These are phyloP conservation scores for Cladorrhinum sp. DNA, from an alignment of 2,329 filamentous ascomycete genomes.

Conservation along the genomic window DNA sequence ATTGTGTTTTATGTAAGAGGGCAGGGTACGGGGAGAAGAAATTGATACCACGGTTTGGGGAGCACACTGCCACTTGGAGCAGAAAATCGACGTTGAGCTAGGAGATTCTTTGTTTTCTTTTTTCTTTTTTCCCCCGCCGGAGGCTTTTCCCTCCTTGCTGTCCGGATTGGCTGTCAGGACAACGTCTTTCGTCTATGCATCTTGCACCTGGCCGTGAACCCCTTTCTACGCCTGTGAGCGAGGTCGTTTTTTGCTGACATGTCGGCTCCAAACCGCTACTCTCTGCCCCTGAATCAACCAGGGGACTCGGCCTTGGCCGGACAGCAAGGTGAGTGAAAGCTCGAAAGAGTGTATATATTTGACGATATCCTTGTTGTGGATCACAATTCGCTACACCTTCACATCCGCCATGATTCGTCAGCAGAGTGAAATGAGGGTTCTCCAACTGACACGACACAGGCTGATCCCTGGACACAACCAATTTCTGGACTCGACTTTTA, in stretches of 20 bases:
- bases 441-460: constrained; percentile 24
- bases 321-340: constrained; percentile 53
- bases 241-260: constrained; percentile 13
- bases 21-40: not conserved
- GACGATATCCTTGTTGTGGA: constrained; percentile 39
- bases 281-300: constrained; percentile 32
- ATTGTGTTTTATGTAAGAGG: not conserved
- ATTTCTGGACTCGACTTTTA: constrained; percentile 1
- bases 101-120: constrained; percentile 3
- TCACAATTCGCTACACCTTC: constrained; percentile 29
- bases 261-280: constrained; percentile 21
- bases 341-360: constrained; percentile 49
- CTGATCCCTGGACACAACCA: constrained; percentile 4
- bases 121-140: constrained; percentile 24
- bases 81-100: constrained; percentile 25
- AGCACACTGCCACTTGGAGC: constrained; percentile 29
- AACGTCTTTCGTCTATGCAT: constrained; percentile 27
- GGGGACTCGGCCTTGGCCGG: constrained; percentile 40
- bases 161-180: constrained; percentile 37
- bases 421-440: constrained; percentile 15
- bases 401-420: constrained; percentile 9
- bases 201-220: constrained; percentile 10
- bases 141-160: constrained; percentile 38
- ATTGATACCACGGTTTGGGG: constrained; percentile 28
- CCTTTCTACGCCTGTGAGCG: constrained; percentile 10